These are phyloP conservation scores for Diaporthe sp. DNA, from an alignment of 2,329 filamentous ascomycete genomes.

Conservation along the genomic window DNA sequence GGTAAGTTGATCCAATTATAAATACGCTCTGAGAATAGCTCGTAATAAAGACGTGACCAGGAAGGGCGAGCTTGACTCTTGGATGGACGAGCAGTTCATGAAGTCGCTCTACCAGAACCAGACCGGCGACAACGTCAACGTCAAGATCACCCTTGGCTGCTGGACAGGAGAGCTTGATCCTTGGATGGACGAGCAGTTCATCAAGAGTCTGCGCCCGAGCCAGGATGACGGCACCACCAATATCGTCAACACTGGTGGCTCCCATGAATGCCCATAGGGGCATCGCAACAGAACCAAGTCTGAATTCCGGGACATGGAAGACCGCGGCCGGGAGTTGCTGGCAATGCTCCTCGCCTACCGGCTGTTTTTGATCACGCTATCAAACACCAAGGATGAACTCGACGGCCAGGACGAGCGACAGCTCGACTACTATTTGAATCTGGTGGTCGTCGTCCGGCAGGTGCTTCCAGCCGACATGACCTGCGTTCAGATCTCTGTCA, in stretches of 20 bases:
- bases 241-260: neutral
- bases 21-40: too few species aligned
- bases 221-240: too few species aligned
- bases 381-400: neutral
- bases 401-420: slow-evolving; percentile 31
- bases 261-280: neutral
- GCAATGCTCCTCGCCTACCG: slow-evolving; percentile 32
- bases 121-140: slow-evolving; percentile 94
- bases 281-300: too few species aligned
- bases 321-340: slow-evolving; percentile 33
- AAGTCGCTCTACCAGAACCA: slow-evolving; percentile 91
- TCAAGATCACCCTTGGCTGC: slow-evolving; percentile 86
- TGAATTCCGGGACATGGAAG: slow-evolving; percentile 21
- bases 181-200: slow-evolving; percentile 99
- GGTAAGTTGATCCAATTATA: neutral
- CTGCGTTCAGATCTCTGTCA: neutral
- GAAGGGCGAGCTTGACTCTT: slow-evolving; percentile 99
- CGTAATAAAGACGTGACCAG: slow-evolving; percentile 58
- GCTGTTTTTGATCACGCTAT: slow-evolving; percentile 20
- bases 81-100: slow-evolving; percentile 99
- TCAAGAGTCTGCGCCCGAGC: slow-evolving; percentile 64
- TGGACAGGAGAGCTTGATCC: slow-evolving; percentile 98
- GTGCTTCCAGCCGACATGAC: slow-evolving; percentile 18
- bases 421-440: slow-evolving; percentile 29
- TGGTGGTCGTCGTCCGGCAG: neutral